phyloP scores from a whole-genome alignment of 1,139 yeast genomes.

The Williopsis jadinii region DNA sequence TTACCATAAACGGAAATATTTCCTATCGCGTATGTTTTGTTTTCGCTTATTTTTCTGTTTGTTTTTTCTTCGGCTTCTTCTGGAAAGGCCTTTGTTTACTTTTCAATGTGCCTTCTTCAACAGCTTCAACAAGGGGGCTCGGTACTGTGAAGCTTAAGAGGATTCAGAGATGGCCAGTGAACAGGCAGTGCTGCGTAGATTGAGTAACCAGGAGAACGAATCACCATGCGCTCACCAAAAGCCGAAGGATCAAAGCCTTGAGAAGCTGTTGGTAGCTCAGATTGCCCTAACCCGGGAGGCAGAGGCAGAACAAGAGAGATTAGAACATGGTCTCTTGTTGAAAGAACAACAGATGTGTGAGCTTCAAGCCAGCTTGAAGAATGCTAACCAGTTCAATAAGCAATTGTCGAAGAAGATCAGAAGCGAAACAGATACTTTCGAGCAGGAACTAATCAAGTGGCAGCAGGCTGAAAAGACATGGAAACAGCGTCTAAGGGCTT shows the following conservation, averaged over 20 bases:
- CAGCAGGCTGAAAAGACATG: conserved; percentile 8
- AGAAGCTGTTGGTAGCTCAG: conserved; percentile 24
- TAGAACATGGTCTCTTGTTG: conserved; percentile 25
- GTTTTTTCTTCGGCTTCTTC: too few species aligned
- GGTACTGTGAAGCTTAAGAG: too few species aligned
- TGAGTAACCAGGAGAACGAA: conserved; percentile 1
- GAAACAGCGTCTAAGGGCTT: conserved; percentile 19
- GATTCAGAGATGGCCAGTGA: too few species aligned
- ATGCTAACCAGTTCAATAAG: conserved; percentile 9
- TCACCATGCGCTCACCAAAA: not conserved
- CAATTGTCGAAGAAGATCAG: conserved; percentile 10
- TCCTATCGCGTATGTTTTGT: too few species aligned
- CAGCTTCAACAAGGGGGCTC: too few species aligned
- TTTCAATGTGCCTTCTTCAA: too few species aligned
- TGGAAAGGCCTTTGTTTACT: too few species aligned
- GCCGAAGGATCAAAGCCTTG: conserved; percentile 4
- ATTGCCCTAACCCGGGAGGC: conserved; percentile 23
- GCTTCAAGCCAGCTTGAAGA: conserved; percentile 6
- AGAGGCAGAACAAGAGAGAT: conserved; percentile 25
- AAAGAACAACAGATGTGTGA: conserved; percentile 19
- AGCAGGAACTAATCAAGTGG: conserved; percentile 19
- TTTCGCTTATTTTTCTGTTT: too few species aligned
- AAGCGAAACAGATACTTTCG: conserved; percentile 13
- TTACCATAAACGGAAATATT: too few species aligned
- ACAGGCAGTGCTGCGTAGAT: not conserved